Percentiles rank a stretch among this genome's conserved stretches.
These are phyloP conservation scores for Quercus phellos DNA, from an alignment of 331 rosid species.

Conservation along the genomic window DNA sequence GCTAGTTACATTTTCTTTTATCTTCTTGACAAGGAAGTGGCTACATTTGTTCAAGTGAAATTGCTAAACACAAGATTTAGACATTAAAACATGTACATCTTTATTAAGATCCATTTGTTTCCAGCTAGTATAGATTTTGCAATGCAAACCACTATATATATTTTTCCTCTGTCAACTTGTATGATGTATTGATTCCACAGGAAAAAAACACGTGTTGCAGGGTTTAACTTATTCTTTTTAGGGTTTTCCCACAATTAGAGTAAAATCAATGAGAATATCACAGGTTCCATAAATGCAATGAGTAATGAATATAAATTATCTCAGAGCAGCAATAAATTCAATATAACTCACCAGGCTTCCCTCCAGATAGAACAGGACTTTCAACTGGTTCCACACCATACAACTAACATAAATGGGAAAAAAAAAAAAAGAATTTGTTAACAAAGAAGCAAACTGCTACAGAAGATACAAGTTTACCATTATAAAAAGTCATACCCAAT, in stretches of 20 bases:
- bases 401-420: constrained; percentile 22
- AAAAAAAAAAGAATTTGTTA: background rate
- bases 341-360: constrained; percentile 54
- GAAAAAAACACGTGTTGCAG: background rate
- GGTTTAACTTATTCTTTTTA: background rate
- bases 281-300: background rate
- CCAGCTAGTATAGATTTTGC: background rate
- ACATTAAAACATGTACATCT: background rate
- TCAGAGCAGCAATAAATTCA: background rate
- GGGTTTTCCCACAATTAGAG: background rate
- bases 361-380: constrained; percentile 63
- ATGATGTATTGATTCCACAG: background rate
- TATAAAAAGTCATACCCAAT: background rate
- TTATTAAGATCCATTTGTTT: no score
- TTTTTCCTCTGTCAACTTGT: background rate
- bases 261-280: background rate
- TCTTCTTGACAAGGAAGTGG: background rate
- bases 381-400: constrained; percentile 72
- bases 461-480: background rate
- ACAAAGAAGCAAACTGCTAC: background rate
- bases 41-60: background rate
- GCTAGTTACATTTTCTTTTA: background rate
- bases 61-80: background rate
- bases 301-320: background rate
- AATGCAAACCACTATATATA: background rate